Conservation (phyloP, 2,329 filamentous ascomycete species). For the Pseudogymnoascus sp. region DNA sequence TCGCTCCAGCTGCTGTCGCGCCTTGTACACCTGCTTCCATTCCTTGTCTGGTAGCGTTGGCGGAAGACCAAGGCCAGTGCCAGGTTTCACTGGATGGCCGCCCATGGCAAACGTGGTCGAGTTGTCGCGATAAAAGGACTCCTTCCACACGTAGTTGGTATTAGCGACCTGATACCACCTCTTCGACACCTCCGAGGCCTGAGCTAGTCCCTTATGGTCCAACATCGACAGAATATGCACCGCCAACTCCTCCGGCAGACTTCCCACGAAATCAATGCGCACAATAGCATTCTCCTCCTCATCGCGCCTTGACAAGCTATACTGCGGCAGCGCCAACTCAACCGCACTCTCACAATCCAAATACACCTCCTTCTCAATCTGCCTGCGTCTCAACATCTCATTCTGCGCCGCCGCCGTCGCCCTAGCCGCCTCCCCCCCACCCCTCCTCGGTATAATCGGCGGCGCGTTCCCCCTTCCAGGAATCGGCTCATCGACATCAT, state of each 20-base stretch:
- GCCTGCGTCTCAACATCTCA: slow-evolving; percentile 31
- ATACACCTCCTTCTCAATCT: slow-evolving; percentile 35
- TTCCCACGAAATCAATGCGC: slow-evolving; percentile 48
- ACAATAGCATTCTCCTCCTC: slow-evolving; percentile 37
- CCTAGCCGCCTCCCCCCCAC: slow-evolving; percentile 52
- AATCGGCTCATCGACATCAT: slow-evolving; percentile 14
- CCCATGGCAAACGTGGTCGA: slow-evolving; percentile 52
- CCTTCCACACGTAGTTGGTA: slow-evolving; percentile 54
- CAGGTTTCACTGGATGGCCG: slow-evolving; percentile 41
- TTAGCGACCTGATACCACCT: slow-evolving; percentile 39
- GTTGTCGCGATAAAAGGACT: slow-evolving; percentile 54
- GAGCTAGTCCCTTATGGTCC: slow-evolving; percentile 42
- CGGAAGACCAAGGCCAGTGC: slow-evolving; percentile 49
- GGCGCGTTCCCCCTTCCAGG: slow-evolving; percentile 40
- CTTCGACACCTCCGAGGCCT: slow-evolving; percentile 41
- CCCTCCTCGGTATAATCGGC: slow-evolving; percentile 50
- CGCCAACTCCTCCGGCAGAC: slow-evolving; percentile 48
- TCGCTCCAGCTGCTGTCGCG: slow-evolving; percentile 63
- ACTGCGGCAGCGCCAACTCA: slow-evolving; percentile 36
- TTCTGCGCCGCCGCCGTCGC: slow-evolving; percentile 50
- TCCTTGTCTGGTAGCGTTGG: slow-evolving; percentile 52
- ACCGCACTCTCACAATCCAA: slow-evolving; percentile 57
- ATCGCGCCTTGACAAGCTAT: slow-evolving; percentile 26
- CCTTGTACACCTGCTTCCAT: slow-evolving; percentile 79
- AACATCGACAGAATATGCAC: slow-evolving; percentile 50